Conservation (phyloP, 140 eudicot genomes). For the Bidens hawaiensis region DNA sequence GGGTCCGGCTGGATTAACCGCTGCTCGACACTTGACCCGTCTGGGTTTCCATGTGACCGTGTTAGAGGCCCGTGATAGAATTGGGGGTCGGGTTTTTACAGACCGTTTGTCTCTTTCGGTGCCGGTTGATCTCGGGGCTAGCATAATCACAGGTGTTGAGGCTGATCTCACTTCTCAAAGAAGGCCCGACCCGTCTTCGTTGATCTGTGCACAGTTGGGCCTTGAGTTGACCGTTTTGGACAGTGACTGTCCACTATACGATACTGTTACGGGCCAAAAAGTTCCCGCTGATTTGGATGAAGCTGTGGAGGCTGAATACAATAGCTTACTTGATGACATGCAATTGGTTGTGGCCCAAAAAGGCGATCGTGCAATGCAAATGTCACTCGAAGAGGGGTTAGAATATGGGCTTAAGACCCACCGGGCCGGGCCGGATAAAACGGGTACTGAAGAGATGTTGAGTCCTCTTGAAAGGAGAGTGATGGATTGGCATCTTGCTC, state of each 20-base stretch:
- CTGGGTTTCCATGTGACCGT: conserved; percentile 83
- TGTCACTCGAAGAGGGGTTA: conserved; percentile 98
- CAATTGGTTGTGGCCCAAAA: conserved; percentile 72
- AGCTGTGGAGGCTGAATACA: conserved; percentile 85
- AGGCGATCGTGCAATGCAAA: conserved; percentile 66
- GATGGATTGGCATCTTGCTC: conserved; percentile 99
- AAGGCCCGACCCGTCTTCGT: conserved; percentile 90
- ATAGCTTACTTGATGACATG: conserved; percentile 88
- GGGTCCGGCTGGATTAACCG: conserved; percentile 96
- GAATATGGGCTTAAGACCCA: conserved; percentile 74
- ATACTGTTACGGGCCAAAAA: conserved; percentile 80
- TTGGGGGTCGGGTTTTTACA: conserved; percentile 97
- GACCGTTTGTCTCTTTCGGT: conserved; percentile 87
- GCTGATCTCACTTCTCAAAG: conserved; percentile 93
- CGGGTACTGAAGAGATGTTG: conserved; percentile 30
- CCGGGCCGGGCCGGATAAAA: conserved; percentile 17
- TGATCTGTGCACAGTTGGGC: conserved; percentile 94
- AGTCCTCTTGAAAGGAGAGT: conserved; percentile 96
- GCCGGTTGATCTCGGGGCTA: conserved; percentile 99
- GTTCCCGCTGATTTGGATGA: conserved; percentile 90
- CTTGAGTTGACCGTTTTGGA: conserved; percentile 84
- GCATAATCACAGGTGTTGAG: conserved; percentile 98
- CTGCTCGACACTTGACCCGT: conserved; percentile 94
- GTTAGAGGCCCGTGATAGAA: conserved; percentile 87
- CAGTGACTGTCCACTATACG: conserved; percentile 97